Conservation (phyloP, 352 stramenopile genomes). For the Pythium grandisporangium region DNA sequence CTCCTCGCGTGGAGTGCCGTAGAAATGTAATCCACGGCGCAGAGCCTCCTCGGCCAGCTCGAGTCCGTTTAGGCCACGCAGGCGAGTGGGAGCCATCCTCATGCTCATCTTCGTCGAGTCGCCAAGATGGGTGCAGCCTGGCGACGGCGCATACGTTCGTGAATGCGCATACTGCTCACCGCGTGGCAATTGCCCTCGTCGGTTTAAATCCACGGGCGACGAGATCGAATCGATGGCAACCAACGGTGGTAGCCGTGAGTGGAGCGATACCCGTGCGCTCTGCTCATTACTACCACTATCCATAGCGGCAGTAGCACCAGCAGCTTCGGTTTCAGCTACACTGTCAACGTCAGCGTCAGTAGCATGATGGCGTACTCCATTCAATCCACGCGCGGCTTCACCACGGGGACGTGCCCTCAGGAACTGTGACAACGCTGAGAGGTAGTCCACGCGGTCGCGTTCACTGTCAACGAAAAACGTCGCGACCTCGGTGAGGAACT, state of each 20-base stretch:
- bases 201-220: slow-evolving; percentile 43
- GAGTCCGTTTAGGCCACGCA: background rate
- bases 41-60: background rate
- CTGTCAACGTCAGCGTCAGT: too few relatives aligned
- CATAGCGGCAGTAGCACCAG: too few relatives aligned
- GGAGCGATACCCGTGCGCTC: too few relatives aligned
- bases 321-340: too few relatives aligned
- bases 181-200: slow-evolving; percentile 21
- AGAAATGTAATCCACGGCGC: slow-evolving; percentile 1
- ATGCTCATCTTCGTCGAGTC: too few relatives aligned
- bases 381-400: too few relatives aligned
- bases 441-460: slow-evolving; percentile 15
- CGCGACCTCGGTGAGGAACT: slow-evolving; percentile 39
- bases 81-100: too few relatives aligned
- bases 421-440: slow-evolving; percentile 23
- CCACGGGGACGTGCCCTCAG: too few relatives aligned
- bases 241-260: background rate
- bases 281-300: too few relatives aligned
- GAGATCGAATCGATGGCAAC: slow-evolving; percentile 3
- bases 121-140: too few relatives aligned
- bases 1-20: slow-evolving; percentile 2
- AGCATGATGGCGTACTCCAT: too few relatives aligned
- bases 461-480: slow-evolving; percentile 49
- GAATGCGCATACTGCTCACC: background rate
- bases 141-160: too few relatives aligned